Evolutionary conservation across 1,284 basidiomycete genomes (phyloP).

Genomic region (Cryptococcus floricola): DNA sequence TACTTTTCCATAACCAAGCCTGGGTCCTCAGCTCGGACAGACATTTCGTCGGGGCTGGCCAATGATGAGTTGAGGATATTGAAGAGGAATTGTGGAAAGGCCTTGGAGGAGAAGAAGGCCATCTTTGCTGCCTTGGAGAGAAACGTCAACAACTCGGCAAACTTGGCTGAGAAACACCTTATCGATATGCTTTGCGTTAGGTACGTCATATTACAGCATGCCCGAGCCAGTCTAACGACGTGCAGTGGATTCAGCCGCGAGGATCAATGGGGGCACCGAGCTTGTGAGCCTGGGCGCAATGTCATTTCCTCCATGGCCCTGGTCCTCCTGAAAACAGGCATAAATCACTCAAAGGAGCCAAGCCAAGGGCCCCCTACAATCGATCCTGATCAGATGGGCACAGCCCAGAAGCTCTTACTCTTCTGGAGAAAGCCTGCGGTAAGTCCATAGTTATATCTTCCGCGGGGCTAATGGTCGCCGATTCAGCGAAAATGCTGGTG

Average conservation of each 20-base stretch:
- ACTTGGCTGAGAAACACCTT: conserved; percentile 95
- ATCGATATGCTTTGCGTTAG: conserved; percentile 99
- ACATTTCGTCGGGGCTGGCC: conserved; percentile 66
- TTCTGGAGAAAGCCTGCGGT: conserved; percentile 99
- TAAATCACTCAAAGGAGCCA: conserved; percentile 59
- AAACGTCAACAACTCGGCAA: conserved; percentile 99
- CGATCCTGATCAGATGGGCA: conserved; percentile 89
- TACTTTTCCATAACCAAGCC: conserved; percentile 77
- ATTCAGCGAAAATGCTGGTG: conserved; percentile 96
- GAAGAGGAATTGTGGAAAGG: conserved; percentile 79
- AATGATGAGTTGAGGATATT: conserved; percentile 70
- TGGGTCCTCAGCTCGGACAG: conserved; percentile 56
- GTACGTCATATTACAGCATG: conserved; percentile 52
- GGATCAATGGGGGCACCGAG: conserved; percentile 95
- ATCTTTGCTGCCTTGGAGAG: conserved; percentile 98
- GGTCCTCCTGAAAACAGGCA: conserved; percentile 95
- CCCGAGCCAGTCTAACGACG: background rate
- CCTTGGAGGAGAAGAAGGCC: conserved; percentile 79
- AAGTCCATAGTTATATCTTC: conserved; percentile 42
- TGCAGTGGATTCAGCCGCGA: conserved; percentile 88
- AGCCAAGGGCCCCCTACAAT: conserved; percentile 48
- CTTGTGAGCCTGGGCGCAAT: conserved; percentile 89
- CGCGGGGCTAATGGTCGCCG: background rate
- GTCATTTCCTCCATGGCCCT: conserved; percentile 98
- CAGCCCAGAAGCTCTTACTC: conserved; percentile 91